Evolutionary conservation across 2,329 filamentous ascomycete species (phyloP), one percentile per base, ranked within the genome.

Genomic region (Graphiopsis chlorocephala): DNA sequence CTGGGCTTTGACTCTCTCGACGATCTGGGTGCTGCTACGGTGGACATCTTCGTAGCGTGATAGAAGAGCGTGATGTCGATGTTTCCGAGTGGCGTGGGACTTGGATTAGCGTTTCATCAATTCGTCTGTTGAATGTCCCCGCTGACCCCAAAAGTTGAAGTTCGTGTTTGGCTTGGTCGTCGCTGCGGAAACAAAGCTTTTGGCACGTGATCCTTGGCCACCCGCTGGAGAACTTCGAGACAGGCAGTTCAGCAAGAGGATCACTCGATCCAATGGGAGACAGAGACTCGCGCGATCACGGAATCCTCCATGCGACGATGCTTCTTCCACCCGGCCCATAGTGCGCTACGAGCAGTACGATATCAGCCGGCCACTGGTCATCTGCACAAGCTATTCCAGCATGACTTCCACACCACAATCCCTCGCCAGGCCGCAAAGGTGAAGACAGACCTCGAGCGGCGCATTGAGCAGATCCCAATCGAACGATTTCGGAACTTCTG

Each of bases 401-500:
- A 65, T 65, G 63, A 33, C 48, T 65, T 65, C 20, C 63, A 65
- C 15, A 61, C 47, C 4, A 61, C 63, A 1, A 17, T 52, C 23
- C 33, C 42, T 38, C 70, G 68, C 58, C 74, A 74, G 67, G 80
- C 80, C 33, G 73, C 75, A 67, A 78, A 78, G 66, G 68, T 76
- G 20, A 77, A 77, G 65, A 75, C 82, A n/a, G 82, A 84, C 26
- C 81, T 90, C 25, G 87, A 90, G 75, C 79, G 81, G 65, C 82
- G 87, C 69, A 93, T 94, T 66, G 82, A 87, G 17, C 87, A 86
- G 6, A 93, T 94, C 63, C 91, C 91, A 2, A 89, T 93, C 72
- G 87, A 90, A 64, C 86, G 91, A 23, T 94, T 86, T 73, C 90
- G 95, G 68, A 99, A 99, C 78, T 99, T 99, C 78, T 99, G 95